Conservation (phyloP, 2,329 filamentous ascomycete species). For the Basipetospora chlamydospora region DNA sequence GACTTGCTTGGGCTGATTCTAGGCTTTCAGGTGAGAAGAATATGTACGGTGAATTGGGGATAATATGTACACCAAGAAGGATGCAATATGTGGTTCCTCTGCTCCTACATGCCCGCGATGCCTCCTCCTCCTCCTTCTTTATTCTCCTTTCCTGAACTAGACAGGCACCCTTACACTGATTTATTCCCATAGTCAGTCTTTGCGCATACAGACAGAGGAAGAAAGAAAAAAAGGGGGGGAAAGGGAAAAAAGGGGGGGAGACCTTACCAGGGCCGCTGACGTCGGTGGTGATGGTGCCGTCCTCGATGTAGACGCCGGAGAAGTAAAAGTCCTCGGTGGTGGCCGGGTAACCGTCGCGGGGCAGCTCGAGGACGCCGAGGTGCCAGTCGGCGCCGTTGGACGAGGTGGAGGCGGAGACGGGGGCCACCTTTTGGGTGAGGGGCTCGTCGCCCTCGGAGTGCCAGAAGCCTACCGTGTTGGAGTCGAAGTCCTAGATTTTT, state of each 20-base stretch:
- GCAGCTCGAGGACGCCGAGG: conserved; percentile 52
- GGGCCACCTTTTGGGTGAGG: conserved; percentile 42
- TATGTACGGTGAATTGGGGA: no score
- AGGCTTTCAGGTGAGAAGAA: no score
- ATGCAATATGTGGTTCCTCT: no score
- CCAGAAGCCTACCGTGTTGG: conserved; percentile 50
- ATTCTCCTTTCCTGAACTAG: no score
- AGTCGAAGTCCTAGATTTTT: conserved; percentile 43
- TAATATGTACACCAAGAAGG: no score
- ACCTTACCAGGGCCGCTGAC: conserved; percentile 9
- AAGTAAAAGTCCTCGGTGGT: conserved; percentile 54
- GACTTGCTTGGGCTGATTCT: no score
- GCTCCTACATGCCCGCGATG: no score
- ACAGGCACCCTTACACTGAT: no score
- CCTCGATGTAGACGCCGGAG: conserved; percentile 56
- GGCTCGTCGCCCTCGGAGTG: conserved; percentile 48
- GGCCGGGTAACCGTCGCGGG: conserved; percentile 38
- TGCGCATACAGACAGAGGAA: no score
- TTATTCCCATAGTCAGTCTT: no score
- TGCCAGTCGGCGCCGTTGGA: conserved; percentile 62
- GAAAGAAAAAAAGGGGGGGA: not conserved
- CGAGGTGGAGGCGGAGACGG: conserved; percentile 43
- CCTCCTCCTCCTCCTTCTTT: no score
- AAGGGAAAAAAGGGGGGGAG: not conserved
- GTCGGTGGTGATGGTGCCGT: conserved; percentile 17